Conservation (phyloP, 345 rosid genomes). For the Kernera saxatilis region DNA sequence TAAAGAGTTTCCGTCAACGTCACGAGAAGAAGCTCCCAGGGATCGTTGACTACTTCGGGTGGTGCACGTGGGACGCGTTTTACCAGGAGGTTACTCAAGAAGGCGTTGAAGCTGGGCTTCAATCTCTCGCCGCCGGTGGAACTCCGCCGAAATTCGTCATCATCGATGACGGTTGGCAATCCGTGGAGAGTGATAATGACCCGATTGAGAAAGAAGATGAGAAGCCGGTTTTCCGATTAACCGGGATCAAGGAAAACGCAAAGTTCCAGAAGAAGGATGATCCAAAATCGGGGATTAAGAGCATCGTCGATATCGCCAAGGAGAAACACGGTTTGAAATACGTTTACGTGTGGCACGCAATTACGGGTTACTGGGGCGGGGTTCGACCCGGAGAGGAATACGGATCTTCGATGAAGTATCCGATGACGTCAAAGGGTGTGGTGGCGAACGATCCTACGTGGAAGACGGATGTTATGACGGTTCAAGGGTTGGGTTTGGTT, state of each 20-base stretch:
- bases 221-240: constrained; percentile 47
- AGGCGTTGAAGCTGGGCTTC: constrained; percentile 80
- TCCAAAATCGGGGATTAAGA: constrained; percentile 63
- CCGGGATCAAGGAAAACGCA: constrained; percentile 67
- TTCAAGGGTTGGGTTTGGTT: constrained; percentile 83
- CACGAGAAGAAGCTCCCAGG: constrained; percentile 88
- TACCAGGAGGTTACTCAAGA: constrained; percentile 92
- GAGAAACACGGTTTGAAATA: constrained; percentile 61
- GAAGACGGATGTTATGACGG: constrained; percentile 58
- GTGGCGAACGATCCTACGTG: constrained; percentile 78
- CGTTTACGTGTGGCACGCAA: constrained; percentile 97
- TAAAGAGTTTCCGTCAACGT: constrained; percentile 75
- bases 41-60: constrained; percentile 74
- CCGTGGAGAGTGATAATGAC: constrained; percentile 52
- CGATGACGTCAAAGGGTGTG: constrained; percentile 59
- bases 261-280: constrained; percentile 70
- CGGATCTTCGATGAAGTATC: constrained; percentile 68
- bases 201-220: constrained; percentile 18
- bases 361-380: constrained; percentile 97
- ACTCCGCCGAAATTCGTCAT: constrained; percentile 85
- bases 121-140: constrained; percentile 61
- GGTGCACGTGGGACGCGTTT: constrained; percentile 99
- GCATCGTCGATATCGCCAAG: constrained; percentile 60
- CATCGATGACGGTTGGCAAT: constrained; percentile 97
- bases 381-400: constrained; percentile 75